phyloP scores from a whole-genome alignment of 805 yeast species.

The Limtongia smithiae region DNA sequence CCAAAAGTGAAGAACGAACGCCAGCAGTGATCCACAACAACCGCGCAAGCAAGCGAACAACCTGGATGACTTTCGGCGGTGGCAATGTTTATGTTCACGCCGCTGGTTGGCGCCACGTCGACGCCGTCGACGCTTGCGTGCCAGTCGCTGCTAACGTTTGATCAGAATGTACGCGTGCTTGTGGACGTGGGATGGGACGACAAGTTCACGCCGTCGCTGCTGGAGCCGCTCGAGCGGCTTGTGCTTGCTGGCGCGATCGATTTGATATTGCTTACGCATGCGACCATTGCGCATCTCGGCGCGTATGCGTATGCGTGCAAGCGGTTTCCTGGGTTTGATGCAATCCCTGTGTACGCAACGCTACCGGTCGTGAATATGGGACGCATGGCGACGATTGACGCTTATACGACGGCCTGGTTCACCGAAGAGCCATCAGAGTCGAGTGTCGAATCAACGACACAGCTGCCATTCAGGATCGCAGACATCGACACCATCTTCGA shows the following conservation, averaged over 20 bases:
- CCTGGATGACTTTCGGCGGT: too few relatives aligned
- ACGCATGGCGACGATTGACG: conserved; percentile 77
- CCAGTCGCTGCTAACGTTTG: conserved; percentile 38
- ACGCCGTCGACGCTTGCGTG: conserved; percentile 20
- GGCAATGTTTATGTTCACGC: conserved; percentile 37
- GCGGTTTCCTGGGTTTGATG: conserved; percentile 52
- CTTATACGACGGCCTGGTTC: conserved; percentile 67
- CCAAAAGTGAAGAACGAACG: too few relatives aligned
- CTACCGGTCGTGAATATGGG: conserved; percentile 88
- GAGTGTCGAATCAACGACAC: not conserved
- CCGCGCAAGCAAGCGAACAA: too few relatives aligned
- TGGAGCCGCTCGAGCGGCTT: conserved; percentile 19
- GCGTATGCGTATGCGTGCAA: conserved; percentile 67
- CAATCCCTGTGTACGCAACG: conserved; percentile 71
- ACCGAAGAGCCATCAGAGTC: conserved; percentile 33
- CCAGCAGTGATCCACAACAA: too few relatives aligned
- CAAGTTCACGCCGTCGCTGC: conserved; percentile 17
- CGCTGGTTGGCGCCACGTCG: conserved; percentile 30
- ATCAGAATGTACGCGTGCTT: conserved; percentile 35
- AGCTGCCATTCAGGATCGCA: conserved; percentile 34
- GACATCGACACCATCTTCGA: conserved; percentile 84
- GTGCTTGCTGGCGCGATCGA: conserved; percentile 44
- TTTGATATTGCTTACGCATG: conserved; percentile 77
- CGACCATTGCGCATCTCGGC: conserved; percentile 74
- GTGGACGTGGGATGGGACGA: conserved; percentile 44